These are phyloP conservation scores for Nematodospora anomalae DNA, from an alignment of 1,139 yeast species.

Conservation along the genomic window DNA sequence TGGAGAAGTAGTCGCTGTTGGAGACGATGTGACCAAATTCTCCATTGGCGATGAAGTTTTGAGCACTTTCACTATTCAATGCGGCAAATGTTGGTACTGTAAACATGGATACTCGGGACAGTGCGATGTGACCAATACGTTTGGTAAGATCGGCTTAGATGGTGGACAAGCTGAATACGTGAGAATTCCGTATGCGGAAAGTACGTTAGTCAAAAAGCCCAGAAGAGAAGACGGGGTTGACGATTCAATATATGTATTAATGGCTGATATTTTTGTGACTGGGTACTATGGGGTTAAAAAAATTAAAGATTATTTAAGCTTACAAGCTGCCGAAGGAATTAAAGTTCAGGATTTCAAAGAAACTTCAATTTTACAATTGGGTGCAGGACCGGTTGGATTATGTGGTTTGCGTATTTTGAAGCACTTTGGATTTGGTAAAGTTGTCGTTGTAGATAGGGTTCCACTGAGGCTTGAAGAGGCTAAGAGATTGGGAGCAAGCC, in stretches of 20 bases:
- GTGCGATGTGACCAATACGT: conserved; percentile 51
- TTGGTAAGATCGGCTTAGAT: conserved; percentile 54
- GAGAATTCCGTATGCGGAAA: conserved; percentile 55
- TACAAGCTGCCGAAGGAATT: conserved; percentile 20
- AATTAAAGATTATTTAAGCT: conserved; percentile 43
- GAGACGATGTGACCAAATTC: conserved; percentile 34
- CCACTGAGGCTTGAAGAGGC: conserved; percentile 50
- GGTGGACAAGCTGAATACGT: conserved; percentile 66
- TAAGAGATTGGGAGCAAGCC: conserved; percentile 40
- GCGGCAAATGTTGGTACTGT: conserved; percentile 60
- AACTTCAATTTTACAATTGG: conserved; percentile 50
- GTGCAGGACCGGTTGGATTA: conserved; percentile 67
- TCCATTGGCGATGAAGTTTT: conserved; percentile 47
- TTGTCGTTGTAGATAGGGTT: conserved; percentile 54
- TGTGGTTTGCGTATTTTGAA: conserved; percentile 52
- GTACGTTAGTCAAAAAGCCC: conserved; percentile 49
- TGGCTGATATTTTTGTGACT: conserved; percentile 70
- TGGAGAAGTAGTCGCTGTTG: conserved; percentile 43
- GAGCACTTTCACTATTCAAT: conserved; percentile 54
- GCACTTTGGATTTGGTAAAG: conserved; percentile 44
- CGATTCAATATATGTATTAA: conserved; percentile 52
- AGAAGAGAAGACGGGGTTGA: conserved; percentile 23
- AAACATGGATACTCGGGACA: conserved; percentile 52
- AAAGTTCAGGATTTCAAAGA: conserved; percentile 26
- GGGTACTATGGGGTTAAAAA: conserved; percentile 59